phyloP scores from a whole-genome alignment of 1,284 basidiomycete species.

The Irpex rosettiformis region DNA sequence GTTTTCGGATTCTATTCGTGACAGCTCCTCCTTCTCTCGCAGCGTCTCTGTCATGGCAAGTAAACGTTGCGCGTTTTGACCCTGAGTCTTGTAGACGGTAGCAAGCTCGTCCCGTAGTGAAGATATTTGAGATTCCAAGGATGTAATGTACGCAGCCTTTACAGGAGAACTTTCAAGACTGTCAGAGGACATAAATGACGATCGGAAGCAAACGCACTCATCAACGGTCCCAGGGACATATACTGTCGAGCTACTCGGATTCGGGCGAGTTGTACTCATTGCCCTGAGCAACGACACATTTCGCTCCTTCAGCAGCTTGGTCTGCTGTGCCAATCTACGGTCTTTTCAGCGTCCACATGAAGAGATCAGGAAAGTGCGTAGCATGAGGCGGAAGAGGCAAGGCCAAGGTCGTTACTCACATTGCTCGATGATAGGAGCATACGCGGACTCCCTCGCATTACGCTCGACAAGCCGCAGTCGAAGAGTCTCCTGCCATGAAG shows the following conservation, averaged over 20 bases:
- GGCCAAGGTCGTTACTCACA: constrained; percentile 42
- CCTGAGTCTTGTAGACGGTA: constrained; percentile 93
- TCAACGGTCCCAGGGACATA: constrained; percentile 64
- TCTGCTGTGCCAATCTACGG: constrained; percentile 84
- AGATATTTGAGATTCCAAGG: constrained; percentile 91
- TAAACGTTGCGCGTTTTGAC: constrained; percentile 90
- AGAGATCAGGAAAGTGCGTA: constrained; percentile 22
- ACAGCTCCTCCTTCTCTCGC: constrained; percentile 85
- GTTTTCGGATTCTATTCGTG: constrained; percentile 74
- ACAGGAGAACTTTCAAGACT: constrained; percentile 65
- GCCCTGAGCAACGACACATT: constrained; percentile 83
- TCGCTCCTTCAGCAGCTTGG: constrained; percentile 84
- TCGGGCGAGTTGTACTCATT: constrained; percentile 65
- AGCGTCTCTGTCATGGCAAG: constrained; percentile 93
- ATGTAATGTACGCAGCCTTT: constrained; percentile 81
- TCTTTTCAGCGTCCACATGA: constrained; percentile 50
- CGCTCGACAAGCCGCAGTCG: constrained; percentile 75
- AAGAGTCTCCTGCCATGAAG: constrained; percentile 76
- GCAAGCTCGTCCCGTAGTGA: constrained; percentile 88
- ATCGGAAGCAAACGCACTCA: constrained; percentile 49
- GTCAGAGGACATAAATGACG: constrained; percentile 18
- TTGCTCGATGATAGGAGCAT: constrained; percentile 83
- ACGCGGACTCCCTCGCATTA: constrained; percentile 73
- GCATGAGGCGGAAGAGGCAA: constrained; percentile 13
- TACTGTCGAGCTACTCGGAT: constrained; percentile 60